phyloP scores from a whole-genome alignment of 306 rosid species.

The Rosa rugosa region DNA sequence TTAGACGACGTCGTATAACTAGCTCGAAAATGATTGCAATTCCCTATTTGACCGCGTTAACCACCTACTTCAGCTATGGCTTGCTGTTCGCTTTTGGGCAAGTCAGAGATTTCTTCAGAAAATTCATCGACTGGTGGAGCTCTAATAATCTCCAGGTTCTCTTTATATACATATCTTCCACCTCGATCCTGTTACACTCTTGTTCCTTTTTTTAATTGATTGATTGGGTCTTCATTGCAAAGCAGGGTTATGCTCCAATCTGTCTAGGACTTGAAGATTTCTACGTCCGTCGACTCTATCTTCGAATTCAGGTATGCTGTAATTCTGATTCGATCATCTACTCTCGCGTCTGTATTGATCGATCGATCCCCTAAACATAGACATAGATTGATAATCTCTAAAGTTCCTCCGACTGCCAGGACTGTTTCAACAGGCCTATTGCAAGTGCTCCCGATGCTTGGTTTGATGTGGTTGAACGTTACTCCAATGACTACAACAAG shows the following conservation, averaged over 20 bases:
- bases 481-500: slow-evolving; percentile 86
- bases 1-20: too few species aligned
- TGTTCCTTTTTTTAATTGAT: background rate
- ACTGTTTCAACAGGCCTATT: slow-evolving; percentile 93
- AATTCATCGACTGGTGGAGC: slow-evolving; percentile 63
- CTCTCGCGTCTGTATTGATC: background rate
- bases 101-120: slow-evolving; percentile 77
- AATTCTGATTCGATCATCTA: background rate
- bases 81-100: slow-evolving; percentile 87
- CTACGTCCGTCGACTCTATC: slow-evolving; percentile 75
- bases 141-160: slow-evolving; percentile 66
- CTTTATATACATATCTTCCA: background rate
- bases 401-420: slow-evolving; percentile 40
- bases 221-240: background rate
- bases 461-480: slow-evolving; percentile 96
- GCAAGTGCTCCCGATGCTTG: slow-evolving; percentile 96
- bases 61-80: slow-evolving; percentile 91
- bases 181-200: background rate
- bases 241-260: slow-evolving; percentile 83
- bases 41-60: slow-evolving; percentile 85
- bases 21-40: slow-evolving; percentile 48
- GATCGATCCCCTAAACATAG: background rate
- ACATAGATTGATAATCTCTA: background rate
- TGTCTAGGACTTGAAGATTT: slow-evolving; percentile 93
- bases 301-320: slow-evolving; percentile 70